Evolutionary conservation across 192 early-diverging fungal genomes (phyloP).

Genomic region (Backusella parvicylindrica): DNA sequence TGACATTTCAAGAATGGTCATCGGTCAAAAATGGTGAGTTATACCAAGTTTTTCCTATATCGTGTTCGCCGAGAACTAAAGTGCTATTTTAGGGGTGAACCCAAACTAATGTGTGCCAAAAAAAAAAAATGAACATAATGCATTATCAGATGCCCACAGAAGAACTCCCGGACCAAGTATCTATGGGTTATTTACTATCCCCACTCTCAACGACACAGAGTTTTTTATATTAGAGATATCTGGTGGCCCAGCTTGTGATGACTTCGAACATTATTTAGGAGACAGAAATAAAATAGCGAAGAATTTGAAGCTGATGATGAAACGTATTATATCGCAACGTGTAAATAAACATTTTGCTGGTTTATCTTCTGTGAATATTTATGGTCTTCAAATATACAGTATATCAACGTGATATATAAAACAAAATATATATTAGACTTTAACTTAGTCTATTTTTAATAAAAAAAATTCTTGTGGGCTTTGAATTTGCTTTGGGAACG

Average conservation of each 20-base stretch:
- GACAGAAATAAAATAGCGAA: not conserved
- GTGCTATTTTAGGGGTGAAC: slow-evolving; percentile 1
- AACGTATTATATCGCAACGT: slow-evolving; percentile 1
- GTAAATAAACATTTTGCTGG: not conserved
- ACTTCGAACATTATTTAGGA: not conserved
- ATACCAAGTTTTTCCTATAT: slow-evolving; percentile 4
- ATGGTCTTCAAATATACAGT: slow-evolving; percentile 7
- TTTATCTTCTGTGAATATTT: slow-evolving; percentile 6
- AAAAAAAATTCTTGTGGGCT: too few species aligned
- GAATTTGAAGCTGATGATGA: slow-evolving; percentile 1
- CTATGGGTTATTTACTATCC: not conserved
- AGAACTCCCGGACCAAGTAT: not conserved
- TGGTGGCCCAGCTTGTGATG: not conserved
- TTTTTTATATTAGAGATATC: not conserved
- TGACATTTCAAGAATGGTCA: not conserved
- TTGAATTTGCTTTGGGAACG: too few species aligned
- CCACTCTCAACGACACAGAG: not conserved
- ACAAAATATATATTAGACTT: too few species aligned
- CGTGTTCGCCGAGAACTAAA: slow-evolving; percentile 5
- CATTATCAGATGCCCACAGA: slow-evolving; percentile 6
- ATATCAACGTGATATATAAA: too few species aligned
- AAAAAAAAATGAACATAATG: slow-evolving; percentile 8
- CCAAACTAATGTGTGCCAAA: slow-evolving; percentile 11
- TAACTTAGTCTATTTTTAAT: too few species aligned
- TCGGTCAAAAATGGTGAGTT: slow-evolving; percentile 11